These are phyloP conservation scores for Cryptococcus wingfieldii DNA, from an alignment of 1,284 basidiomycete species.

Conservation along the genomic window DNA sequence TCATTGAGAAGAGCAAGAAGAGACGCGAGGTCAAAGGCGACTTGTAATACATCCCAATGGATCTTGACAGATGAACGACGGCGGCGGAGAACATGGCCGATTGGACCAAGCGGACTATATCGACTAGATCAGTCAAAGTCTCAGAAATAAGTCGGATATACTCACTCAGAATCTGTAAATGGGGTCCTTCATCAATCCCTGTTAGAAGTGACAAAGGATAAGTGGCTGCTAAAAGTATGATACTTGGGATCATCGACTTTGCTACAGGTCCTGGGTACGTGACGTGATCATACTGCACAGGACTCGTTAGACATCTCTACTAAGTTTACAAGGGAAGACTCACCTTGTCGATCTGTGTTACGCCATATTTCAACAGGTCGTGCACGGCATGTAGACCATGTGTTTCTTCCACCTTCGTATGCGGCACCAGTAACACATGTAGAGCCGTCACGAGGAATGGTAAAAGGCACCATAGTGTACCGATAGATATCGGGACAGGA, in stretches of 20 bases:
- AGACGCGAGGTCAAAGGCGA: neutral
- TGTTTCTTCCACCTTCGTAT: slow-evolving; percentile 95
- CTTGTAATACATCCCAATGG: neutral
- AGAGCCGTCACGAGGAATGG: slow-evolving; percentile 55
- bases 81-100: neutral
- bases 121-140: neutral
- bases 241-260: neutral
- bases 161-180: neutral
- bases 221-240: neutral
- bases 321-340: neutral
- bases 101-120: slow-evolving; percentile 1
- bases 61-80: neutral
- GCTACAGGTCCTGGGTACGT: neutral
- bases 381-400: slow-evolving; percentile 91
- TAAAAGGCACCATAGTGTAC: neutral
- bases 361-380: slow-evolving; percentile 64
- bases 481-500: too few relatives aligned
- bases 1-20: slow-evolving; percentile 65
- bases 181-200: neutral
- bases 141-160: neutral
- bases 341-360: neutral
- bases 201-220: neutral
- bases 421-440: slow-evolving; percentile 74
- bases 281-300: neutral
- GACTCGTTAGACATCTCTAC: neutral